Conservation (phyloP, 495 filamentous ascomycete species). For the Penicillium ucsense region DNA sequence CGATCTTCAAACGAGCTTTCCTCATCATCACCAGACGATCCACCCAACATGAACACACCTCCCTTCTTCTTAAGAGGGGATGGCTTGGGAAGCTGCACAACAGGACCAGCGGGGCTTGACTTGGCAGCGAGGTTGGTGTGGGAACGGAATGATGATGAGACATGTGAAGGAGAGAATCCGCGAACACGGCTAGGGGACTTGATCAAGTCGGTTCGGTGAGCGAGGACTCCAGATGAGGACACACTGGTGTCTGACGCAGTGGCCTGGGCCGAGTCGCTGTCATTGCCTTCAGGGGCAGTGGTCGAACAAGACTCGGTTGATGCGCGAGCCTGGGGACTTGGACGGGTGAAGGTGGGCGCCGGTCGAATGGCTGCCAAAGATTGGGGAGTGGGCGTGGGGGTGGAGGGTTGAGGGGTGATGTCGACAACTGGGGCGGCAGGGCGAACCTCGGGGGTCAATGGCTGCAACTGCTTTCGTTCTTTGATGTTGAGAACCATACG, state of each 20-base stretch:
- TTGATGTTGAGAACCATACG: constrained; percentile 88
- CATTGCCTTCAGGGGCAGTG: constrained; percentile 40
- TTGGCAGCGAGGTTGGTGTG: constrained; percentile 42
- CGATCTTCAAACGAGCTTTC: constrained; percentile 70
- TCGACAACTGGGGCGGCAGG: constrained; percentile 42
- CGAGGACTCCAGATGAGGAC: constrained; percentile 29
- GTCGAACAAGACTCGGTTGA: constrained; percentile 48
- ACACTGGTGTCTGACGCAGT: constrained; percentile 45
- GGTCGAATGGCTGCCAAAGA: constrained; percentile 22
- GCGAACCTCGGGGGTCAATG: constrained; percentile 37
- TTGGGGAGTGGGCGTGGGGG: constrained; percentile 34
- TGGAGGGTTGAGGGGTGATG: constrained; percentile 37
- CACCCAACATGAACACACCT: constrained; percentile 68
- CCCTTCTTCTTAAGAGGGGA: constrained; percentile 47
- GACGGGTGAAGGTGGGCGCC: constrained; percentile 10
- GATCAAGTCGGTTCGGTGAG: constrained; percentile 34
- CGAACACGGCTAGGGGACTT: constrained; percentile 69
- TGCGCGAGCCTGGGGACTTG: constrained; percentile 18
- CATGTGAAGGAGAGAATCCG: constrained; percentile 74
- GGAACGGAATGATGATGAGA: constrained; percentile 65
- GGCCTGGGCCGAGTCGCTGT: constrained; percentile 30
- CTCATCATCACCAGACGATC: constrained; percentile 67
- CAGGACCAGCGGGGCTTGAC: constrained; percentile 36
- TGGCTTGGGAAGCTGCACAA: constrained; percentile 35
- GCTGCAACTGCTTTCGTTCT: constrained; percentile 60